Evolutionary conservation across 2,329 filamentous ascomycete species (phyloP).

Genomic region (Xylariaceae sp.): DNA sequence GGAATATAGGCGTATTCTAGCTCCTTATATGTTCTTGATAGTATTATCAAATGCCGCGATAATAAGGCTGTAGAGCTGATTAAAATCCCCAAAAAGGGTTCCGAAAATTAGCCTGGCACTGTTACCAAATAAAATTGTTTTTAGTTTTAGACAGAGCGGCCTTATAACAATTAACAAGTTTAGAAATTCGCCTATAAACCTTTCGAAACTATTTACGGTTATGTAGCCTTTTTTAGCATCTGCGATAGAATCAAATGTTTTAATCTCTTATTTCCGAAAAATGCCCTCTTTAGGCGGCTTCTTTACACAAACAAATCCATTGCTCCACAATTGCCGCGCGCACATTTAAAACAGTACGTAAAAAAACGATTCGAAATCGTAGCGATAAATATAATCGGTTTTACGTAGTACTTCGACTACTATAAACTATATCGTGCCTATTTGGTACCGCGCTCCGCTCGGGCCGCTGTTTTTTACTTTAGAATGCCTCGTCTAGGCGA

Average conservation of each 20-base stretch:
- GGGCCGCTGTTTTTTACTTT: constrained; percentile 1
- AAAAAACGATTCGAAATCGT: constrained; percentile 20
- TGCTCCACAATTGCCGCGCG: constrained; percentile 9
- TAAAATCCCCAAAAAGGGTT: not conserved
- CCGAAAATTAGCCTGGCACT: constrained; percentile 2
- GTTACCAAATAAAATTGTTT: constrained; percentile 2
- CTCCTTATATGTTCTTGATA: not conserved
- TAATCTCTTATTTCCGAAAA: constrained; percentile 1
- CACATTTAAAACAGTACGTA: constrained; percentile 17
- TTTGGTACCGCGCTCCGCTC: constrained; percentile 1
- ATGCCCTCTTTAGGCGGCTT: not conserved
- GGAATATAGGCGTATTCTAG: not conserved
- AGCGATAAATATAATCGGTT: constrained; percentile 13
- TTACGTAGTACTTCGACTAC: constrained; percentile 11
- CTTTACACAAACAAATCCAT: constrained; percentile 1
- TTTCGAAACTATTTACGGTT: not conserved
- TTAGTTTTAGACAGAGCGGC: constrained; percentile 5
- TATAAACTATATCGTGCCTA: constrained; percentile 17
- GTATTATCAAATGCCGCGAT: constrained; percentile 3
- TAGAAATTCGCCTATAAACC: constrained; percentile 5
- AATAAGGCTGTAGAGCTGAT: constrained; percentile 8
- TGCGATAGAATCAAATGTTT: constrained; percentile 1
- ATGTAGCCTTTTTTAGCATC: constrained; percentile 1
- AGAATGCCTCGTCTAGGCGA: constrained; percentile 1
- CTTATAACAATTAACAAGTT: not conserved